A percentile compares a stretch with the other conserved stretches of the same genome.
Conservation (phyloP, 768 basidiomycete genomes). For the Boletus reticulatus region DNA sequence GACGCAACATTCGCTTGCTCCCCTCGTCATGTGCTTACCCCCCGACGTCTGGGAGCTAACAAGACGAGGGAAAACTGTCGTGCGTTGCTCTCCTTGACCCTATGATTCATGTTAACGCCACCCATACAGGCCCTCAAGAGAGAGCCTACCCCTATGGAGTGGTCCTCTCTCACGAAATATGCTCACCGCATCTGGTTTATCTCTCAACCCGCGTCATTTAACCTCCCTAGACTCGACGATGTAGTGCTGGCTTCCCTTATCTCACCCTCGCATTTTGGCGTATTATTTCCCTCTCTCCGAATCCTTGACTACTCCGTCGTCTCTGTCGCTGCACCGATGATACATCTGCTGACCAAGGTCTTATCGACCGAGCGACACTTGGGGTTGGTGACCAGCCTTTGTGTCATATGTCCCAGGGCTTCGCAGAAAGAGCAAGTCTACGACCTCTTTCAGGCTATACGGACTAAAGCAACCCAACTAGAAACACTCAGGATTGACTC, state of each 20-base stretch:
- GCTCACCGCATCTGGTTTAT: slow-evolving; percentile 23
- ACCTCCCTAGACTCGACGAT: slow-evolving; percentile 25
- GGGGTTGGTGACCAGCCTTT: slow-evolving; percentile 18
- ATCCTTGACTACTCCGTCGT: slow-evolving; percentile 28
- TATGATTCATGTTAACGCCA: background rate
- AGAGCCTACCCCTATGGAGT: slow-evolving; percentile 19
- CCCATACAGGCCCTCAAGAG: slow-evolving; percentile 21
- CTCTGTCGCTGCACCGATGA: slow-evolving; percentile 19
- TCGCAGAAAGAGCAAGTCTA: slow-evolving; percentile 16
- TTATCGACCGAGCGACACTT: slow-evolving; percentile 17
- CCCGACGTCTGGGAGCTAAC: slow-evolving; percentile 23
- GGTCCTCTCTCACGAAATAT: slow-evolving; percentile 23
- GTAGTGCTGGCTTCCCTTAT: slow-evolving; percentile 21
- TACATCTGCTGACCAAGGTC: slow-evolving; percentile 18
- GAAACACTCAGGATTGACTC: slow-evolving; percentile 23
- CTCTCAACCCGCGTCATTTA: slow-evolving; percentile 22
- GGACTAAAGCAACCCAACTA: slow-evolving; percentile 17
- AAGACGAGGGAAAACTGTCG: slow-evolving; percentile 18
- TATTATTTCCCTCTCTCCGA: slow-evolving; percentile 24
- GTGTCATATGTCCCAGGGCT: slow-evolving; percentile 25
- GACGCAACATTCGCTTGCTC: slow-evolving; percentile 28
- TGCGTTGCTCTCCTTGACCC: slow-evolving; percentile 9
- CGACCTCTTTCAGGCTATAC: slow-evolving; percentile 23
- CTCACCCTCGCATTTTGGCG: slow-evolving; percentile 17
- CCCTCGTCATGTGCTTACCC: slow-evolving; percentile 30